A percentile compares a stretch with the other conserved stretches of the same genome.
Evolutionary conservation across 1,139 yeast species (phyloP).

Genomic region (Petasospora rhodanensis): DNA sequence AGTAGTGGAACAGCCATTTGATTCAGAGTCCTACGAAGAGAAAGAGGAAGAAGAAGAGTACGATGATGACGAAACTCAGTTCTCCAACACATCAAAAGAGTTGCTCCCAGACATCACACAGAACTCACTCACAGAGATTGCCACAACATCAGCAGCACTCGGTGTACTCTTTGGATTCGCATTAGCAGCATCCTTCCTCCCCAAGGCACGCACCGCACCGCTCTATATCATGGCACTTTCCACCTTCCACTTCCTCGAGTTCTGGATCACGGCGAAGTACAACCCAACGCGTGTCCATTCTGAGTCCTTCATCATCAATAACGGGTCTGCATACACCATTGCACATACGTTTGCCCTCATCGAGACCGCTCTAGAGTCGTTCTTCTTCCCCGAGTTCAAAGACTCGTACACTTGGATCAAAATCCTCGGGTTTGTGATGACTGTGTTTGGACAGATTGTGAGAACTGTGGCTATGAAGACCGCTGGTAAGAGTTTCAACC

Average conservation of each 20-base stretch:
- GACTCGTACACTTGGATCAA: constrained; percentile 19
- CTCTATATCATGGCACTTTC: constrained; percentile 51
- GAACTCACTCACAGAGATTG: constrained; percentile 34
- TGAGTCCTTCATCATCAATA: constrained; percentile 75
- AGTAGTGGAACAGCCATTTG: not conserved
- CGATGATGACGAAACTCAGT: not conserved
- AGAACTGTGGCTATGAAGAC: constrained; percentile 82
- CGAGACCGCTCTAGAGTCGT: constrained; percentile 41
- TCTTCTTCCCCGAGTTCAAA: constrained; percentile 33
- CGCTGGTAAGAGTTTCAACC: constrained; percentile 86
- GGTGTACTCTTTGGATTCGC: constrained; percentile 39
- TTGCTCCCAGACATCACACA: constrained; percentile 28
- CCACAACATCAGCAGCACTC: constrained; percentile 35
- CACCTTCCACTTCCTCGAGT: constrained; percentile 77
- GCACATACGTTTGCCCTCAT: constrained; percentile 55
- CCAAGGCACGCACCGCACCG: constrained; percentile 35
- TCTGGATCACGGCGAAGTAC: constrained; percentile 67
- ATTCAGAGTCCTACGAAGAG: not conserved
- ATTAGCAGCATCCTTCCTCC: constrained; percentile 25
- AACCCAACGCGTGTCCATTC: constrained; percentile 62
- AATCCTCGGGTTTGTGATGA: constrained; percentile 42
- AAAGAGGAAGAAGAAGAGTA: constrained; percentile 7
- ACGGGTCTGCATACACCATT: constrained; percentile 57
- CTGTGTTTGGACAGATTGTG: constrained; percentile 57
- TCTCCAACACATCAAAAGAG: not conserved